Conservation (phyloP, 2,329 filamentous ascomycete genomes). For the Paecilomyces formosus region DNA sequence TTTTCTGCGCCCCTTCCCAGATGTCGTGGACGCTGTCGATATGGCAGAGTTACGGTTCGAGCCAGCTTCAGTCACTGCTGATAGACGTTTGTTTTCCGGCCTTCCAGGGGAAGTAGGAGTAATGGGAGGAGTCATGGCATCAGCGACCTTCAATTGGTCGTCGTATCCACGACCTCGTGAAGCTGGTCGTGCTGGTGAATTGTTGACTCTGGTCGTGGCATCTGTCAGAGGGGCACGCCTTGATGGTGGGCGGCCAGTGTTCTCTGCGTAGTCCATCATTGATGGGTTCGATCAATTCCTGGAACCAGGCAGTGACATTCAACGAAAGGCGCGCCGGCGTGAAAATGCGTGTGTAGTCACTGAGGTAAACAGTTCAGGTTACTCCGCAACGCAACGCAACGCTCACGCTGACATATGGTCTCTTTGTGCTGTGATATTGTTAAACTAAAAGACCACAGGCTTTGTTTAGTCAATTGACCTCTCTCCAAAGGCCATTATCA, state of each 20-base stretch:
- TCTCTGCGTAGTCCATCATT: constrained; percentile 14
- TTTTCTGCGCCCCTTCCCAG: constrained; percentile 49
- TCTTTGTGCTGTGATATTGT: not conserved
- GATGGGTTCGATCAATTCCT: constrained; percentile 4
- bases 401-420: not conserved
- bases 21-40: constrained; percentile 50
- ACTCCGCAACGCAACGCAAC: not conserved
- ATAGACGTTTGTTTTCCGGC: constrained; percentile 45
- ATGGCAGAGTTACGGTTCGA: constrained; percentile 46
- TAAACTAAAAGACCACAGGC: not conserved
- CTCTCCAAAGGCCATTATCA: not conserved
- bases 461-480: not conserved
- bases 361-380: not conserved
- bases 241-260: constrained; percentile 8
- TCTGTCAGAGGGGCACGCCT: constrained; percentile 39
- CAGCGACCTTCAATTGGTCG: constrained; percentile 11
- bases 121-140: constrained; percentile 20
- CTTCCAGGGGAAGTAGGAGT: constrained; percentile 4
- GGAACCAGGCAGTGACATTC: not conserved
- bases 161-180: constrained; percentile 7
- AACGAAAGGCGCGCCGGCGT: not conserved
- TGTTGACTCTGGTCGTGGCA: constrained; percentile 43
- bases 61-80: constrained; percentile 43
- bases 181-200: constrained; percentile 20
- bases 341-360: not conserved